These are phyloP conservation scores for Xylariaceae sp. DNA, from an alignment of 2,329 filamentous ascomycete genomes.

Conservation along the genomic window DNA sequence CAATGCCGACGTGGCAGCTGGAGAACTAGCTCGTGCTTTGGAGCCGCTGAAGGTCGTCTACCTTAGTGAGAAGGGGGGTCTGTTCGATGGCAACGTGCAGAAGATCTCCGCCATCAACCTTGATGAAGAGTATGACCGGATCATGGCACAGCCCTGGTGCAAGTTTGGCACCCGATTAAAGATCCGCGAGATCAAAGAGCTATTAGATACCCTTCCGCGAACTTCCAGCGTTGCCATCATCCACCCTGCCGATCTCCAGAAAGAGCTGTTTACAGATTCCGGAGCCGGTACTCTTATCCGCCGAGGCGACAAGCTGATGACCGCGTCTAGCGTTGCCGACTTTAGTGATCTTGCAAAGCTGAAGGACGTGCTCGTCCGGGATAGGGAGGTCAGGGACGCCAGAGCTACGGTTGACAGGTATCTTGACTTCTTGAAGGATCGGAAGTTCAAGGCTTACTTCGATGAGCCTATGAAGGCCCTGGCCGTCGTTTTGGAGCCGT, in stretches of 20 bases:
- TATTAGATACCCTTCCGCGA: constrained; percentile 84
- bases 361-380: constrained; percentile 79
- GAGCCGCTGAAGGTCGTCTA: constrained; percentile 98
- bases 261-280: constrained; percentile 94
- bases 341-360: constrained; percentile 77
- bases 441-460: constrained; percentile 89
- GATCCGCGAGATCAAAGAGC: constrained; percentile 96
- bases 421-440: constrained; percentile 73
- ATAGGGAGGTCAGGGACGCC: constrained; percentile 80
- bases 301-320: constrained; percentile 85
- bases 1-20: constrained; percentile 95
- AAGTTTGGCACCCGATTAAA: constrained; percentile 93
- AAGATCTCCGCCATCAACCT: constrained; percentile 98
- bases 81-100: constrained; percentile 90
- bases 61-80: constrained; percentile 94
- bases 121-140: constrained; percentile 90
- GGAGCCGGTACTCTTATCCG: constrained; percentile 92
- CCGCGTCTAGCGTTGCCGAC: constrained; percentile 69
- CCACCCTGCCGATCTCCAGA: constrained; percentile 92
- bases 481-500: constrained; percentile 80
- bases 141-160: constrained; percentile 95
- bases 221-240: constrained; percentile 97
- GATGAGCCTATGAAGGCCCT: constrained; percentile 93
- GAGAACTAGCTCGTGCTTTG: constrained; percentile 84
- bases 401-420: constrained; percentile 85